Evolutionary conservation across 768 basidiomycete genomes (phyloP), one percentile per base, ranked within the genome.

Genomic region (Xerocomellus intermedius): DNA sequence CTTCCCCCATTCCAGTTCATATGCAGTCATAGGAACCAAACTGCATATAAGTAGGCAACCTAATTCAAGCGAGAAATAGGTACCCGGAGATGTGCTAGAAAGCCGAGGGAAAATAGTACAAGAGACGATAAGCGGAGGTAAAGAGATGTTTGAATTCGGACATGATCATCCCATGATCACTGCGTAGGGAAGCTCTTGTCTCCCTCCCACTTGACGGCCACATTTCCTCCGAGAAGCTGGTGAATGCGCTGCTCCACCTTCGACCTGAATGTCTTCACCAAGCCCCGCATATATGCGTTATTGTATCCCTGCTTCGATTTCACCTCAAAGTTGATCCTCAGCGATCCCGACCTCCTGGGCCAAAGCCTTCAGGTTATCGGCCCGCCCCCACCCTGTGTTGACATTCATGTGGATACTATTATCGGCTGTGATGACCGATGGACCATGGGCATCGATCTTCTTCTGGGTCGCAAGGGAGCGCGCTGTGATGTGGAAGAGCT

Each of bases 381-480:
- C 38, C 8, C 47, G 26, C 4, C 58, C 52, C 58, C 58, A 59
- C 13, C 10, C 37, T n/a, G 57, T 45, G 32, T 41, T 59, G 13
- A 54, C 35, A 12, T 49, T 49, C n/a, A 46, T 33, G 48, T 50
- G 58, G 39, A 55, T 54, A 3, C 58, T 59, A 21, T 49, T 41
- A 17, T 22, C n/a, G 22, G 58, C 58, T 33, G 51, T 54, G 41
- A 39, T 49, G 22, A 14, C 4, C 4, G 58, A 61, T 17, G 44
- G 43, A 14, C 52, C 44, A 26, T 50, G 24, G 0, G 5, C 24
- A 36, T 52, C 43, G 3, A 59, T 58, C 37, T 4, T 21, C 17
- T 22, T 42, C 45, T 58, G 56, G 4, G 42, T 39, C 4, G 32
- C 50, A 19, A 53, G 8, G 13, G 48, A 37, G 22, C 48, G 49